Evolutionary conservation across 495 filamentous ascomycete species (phyloP).

Genomic region (Barbatosphaeria neglecta): DNA sequence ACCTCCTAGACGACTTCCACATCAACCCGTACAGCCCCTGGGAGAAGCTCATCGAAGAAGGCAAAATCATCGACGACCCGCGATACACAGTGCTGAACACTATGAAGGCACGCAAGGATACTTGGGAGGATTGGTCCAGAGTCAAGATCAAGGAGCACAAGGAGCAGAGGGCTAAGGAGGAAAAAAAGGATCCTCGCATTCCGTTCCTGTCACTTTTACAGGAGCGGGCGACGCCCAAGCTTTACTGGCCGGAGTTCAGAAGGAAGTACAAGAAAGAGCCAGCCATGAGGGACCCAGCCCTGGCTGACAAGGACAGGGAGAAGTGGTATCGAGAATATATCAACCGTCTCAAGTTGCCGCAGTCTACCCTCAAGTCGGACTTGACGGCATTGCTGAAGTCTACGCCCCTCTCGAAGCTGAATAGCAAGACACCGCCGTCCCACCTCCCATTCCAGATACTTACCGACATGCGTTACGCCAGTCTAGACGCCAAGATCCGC

Average conservation of each 20-base stretch:
- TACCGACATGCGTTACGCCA: constrained; percentile 69
- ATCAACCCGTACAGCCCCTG: constrained; percentile 87
- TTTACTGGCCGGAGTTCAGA: constrained; percentile 96
- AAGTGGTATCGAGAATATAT: constrained; percentile 86
- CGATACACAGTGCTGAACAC: constrained; percentile 74
- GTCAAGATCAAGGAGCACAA: constrained; percentile 59
- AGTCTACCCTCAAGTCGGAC: constrained; percentile 66
- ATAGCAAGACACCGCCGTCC: constrained; percentile 50
- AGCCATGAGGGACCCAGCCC: constrained; percentile 63
- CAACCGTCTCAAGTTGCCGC: constrained; percentile 59
- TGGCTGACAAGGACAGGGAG: constrained; percentile 81
- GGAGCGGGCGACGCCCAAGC: constrained; percentile 68
- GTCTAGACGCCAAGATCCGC: constrained; percentile 55
- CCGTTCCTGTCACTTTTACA: constrained; percentile 76
- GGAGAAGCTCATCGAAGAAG: constrained; percentile 76
- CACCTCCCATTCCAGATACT: constrained; percentile 58
- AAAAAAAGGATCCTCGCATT: constrained; percentile 76
- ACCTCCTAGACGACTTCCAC: constrained; percentile 68
- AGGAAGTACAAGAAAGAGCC: constrained; percentile 75
- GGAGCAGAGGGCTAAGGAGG: constrained; percentile 60
- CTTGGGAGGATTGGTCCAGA: constrained; percentile 69
- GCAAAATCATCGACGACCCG: constrained; percentile 70
- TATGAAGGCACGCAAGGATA: constrained; percentile 70
- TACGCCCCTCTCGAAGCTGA: constrained; percentile 50
- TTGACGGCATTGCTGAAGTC: constrained; percentile 65